A percentile compares a stretch with the other conserved stretches of the same genome.
phyloP scores from a whole-genome alignment of 2,329 filamentous ascomycete genomes.

The Xylariaceae sp. region DNA sequence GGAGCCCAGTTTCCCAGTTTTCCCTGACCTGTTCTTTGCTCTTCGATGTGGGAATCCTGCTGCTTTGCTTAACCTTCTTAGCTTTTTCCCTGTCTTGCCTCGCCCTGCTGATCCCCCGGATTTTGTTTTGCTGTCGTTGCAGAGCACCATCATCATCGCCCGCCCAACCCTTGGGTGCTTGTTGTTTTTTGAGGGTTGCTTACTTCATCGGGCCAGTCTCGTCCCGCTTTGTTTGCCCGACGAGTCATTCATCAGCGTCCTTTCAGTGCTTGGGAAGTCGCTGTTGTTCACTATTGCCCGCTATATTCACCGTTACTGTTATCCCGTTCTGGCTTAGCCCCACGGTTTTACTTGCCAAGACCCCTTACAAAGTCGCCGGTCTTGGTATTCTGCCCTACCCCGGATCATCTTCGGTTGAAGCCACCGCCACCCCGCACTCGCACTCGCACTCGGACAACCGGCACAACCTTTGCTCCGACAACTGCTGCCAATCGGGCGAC shows the following conservation, averaged over 20 bases:
- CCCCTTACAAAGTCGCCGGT: constrained; percentile 6
- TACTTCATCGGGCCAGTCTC: not conserved
- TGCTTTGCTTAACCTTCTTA: not conserved
- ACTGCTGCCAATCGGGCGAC: constrained; percentile 10
- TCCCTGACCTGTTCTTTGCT: constrained; percentile 3
- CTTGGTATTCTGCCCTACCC: constrained; percentile 4
- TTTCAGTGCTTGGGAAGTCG: constrained; percentile 3
- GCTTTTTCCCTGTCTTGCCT: not conserved
- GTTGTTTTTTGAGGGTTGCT: not conserved
- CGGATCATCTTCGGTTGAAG: constrained; percentile 6
- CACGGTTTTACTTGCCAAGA: not conserved
- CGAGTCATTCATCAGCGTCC: not conserved
- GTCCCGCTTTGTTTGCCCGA: constrained; percentile 2
- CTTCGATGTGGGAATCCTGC: constrained; percentile 1
- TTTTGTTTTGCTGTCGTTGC: constrained; percentile 7
- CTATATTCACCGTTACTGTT: not conserved
- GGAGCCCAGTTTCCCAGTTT: constrained; percentile 4
- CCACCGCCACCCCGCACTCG: constrained; percentile 1
- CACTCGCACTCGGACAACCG: constrained; percentile 5
- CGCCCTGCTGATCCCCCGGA: not conserved
- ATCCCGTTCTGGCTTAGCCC: constrained; percentile 15
- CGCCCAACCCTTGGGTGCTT: not conserved
- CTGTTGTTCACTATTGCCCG: not conserved
- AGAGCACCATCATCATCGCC: too few relatives aligned
- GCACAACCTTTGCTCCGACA: not conserved